These are phyloP conservation scores for Begonia peltatifolia DNA, from an alignment of 306 rosid genomes.

Conservation along the genomic window DNA sequence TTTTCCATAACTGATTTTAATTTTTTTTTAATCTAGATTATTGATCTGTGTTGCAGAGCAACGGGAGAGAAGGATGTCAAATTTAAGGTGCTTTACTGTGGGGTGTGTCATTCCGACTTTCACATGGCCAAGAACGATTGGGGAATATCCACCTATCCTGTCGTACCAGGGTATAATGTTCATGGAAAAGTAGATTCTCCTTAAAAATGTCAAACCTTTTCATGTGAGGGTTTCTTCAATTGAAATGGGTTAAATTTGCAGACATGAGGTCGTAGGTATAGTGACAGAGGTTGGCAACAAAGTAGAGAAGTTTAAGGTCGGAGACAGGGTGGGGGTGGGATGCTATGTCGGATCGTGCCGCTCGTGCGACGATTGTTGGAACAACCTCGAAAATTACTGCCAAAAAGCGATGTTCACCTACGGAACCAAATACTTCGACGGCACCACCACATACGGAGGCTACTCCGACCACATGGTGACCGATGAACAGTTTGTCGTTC, in stretches of 20 bases:
- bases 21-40: not conserved
- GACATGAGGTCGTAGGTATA: conserved; percentile 12
- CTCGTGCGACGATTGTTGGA: conserved; percentile 8
- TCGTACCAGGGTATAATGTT: conserved; percentile 9
- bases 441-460: conserved; percentile 12
- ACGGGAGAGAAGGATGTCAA: conserved; percentile 14
- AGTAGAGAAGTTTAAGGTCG: conserved; percentile 10
- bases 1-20: not conserved
- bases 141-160: conserved; percentile 1
- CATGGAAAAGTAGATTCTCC: not conserved
- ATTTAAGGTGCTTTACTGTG: conserved; percentile 12
- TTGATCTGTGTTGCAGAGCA: conserved; percentile 8
- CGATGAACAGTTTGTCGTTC: conserved; percentile 12
- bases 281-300: conserved; percentile 13
- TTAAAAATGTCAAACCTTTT: not conserved
- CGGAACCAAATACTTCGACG: conserved; percentile 2
- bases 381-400: conserved; percentile 14
- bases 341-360: conserved; percentile 11
- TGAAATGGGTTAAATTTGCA: not conserved
- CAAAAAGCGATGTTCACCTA: conserved; percentile 9
- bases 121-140: conserved; percentile 8
- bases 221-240: not conserved
- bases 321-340: conserved; percentile 18
- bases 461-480: conserved; percentile 16
- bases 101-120: conserved; percentile 20